Evolutionary conservation across 176 grass and related monocot species (phyloP).

Genomic region (Chloris gayana): DNA sequence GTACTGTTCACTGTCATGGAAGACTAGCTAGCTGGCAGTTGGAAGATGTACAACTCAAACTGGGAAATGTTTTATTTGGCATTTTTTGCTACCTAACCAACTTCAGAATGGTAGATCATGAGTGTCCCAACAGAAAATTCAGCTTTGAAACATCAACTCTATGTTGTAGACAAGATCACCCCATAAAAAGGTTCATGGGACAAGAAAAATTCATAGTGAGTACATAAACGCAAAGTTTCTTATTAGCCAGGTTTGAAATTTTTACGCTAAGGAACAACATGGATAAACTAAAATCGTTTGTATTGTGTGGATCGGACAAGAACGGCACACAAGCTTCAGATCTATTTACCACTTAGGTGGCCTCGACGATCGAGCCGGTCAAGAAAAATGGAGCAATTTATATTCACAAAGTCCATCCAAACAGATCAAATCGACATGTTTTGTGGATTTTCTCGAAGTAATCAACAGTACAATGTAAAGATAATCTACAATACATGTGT

Average conservation of each 20-base stretch:
- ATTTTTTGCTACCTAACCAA: not conserved
- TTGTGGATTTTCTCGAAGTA: slow-evolving; percentile 29
- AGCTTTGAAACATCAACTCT: not conserved
- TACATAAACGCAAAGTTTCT: not conserved
- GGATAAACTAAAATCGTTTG: not conserved
- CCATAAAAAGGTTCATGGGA: not conserved
- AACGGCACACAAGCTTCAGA: not conserved
- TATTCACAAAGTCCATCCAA: slow-evolving; percentile 5
- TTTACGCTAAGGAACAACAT: not conserved
- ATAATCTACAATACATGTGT: slow-evolving; percentile 37
- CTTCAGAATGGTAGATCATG: not conserved
- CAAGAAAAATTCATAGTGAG: not conserved
- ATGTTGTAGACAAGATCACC: not conserved
- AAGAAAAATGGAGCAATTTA: slow-evolving; percentile 30
- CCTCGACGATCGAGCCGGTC: slow-evolving; percentile 35
- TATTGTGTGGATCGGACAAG: not conserved
- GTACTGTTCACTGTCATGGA: not conserved
- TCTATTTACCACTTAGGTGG: slow-evolving; percentile 5
- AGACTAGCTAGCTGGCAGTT: slow-evolving; percentile 1
- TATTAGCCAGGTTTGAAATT: not conserved
- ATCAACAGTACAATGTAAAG: slow-evolving; percentile 46
- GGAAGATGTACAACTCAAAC: slow-evolving; percentile 8
- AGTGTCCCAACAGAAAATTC: not conserved
- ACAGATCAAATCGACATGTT: slow-evolving; percentile 37
- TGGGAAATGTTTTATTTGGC: slow-evolving; percentile 9